Base-by-base conservation (phyloP, 352 stramenopile genomes). In the Phytophthora chlamydospora region DNA sequence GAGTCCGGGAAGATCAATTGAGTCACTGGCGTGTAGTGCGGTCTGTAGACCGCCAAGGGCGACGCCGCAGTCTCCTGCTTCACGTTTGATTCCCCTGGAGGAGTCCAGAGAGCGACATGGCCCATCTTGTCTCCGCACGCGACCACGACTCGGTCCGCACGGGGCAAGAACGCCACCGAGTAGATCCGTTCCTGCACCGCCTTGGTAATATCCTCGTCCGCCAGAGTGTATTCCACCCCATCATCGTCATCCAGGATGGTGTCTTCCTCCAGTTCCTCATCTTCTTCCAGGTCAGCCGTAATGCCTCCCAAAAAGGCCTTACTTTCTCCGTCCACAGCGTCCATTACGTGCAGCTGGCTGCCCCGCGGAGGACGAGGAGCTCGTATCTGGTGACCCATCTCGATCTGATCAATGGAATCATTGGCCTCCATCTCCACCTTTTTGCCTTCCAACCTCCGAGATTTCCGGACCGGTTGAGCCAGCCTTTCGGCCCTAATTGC, bases 71-170 rank as follows among this genome's bases (percentile, higher is more conserved):
- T 63, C 31, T 73, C 65, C n/a, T 49, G 38, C 16, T 71, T 64
- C 50, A 51, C 40, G 2, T 13, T 56, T 9, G 33, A 11, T 51
- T 45, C 52, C 47, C 36, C 55, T 1, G 52, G 48, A 13, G 75
- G 70, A 0, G 80, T 79, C 87, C 87, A 94, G 3, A 95, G 62
- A 27, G 83, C 62, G 16, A 96, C 29, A 62, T 94, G 73, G 16
- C 88, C 89, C 21, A 80, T 61, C 65, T 91, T 94, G 69, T 96
- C 86, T 31, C 83, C 88, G 45, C 69, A 76, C 0, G 76, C 83
- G 3, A 93, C 69, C 3, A 97, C 56, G 2, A 92, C 51, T 29
- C 81, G 69, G 58, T 90, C 78, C 1, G 61, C 49, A 34, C 80
- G 80, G 6, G 85, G 85, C 36, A 92, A 85, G 68, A 96, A 89